Base-by-base conservation (phyloP, 306 rosid species). In the Medicago truncatula region DNA sequence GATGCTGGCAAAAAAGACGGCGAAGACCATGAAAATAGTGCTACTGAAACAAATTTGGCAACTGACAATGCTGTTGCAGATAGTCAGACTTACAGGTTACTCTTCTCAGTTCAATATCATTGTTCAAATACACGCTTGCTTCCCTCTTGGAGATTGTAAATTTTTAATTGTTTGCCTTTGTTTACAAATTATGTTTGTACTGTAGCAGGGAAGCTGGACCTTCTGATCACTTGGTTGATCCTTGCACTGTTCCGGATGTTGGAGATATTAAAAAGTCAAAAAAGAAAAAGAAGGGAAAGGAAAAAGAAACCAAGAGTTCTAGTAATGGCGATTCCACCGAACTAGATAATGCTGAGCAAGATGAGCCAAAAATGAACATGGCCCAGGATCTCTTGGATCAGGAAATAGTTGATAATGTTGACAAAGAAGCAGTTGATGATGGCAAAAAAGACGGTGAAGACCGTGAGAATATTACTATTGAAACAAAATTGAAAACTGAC, bases 41-140 rank as follows among this genome's bases (percentile, higher is more conserved):
- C 44, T 46, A 16, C 58, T 18, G 76, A 73, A 81, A 49, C 80
- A 69, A 66, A 38, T 34, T 68, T 75, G 39, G 73, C 69, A 36
- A 66, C 74, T 62, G 87, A 77, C 68, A 34, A 67, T 76, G 67
- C 15, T 61, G 56, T 38, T 77, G 82, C 40, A 9, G 85, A 82
- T 71, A 75, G 76, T 52, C 96, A 69, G 85, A 64, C 67, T 15
- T 67, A 61, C 40, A 79, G 88, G 86, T 85, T 46, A 54, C 5
- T 66, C 36, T 12, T 67, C 79, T 76, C 44, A 43, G 31, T 70
- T 74, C 20, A 41, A 47, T 41, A 41, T 75, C 52, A 47, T 49
- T 47, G 20, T 70, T 70, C 28, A 53, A 1, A 71, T 66, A 13
- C 56, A n/a, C 46, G 28, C 40, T 54, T 70, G 16, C 71, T 65